Conservation (phyloP, 805 yeast species). For the Groenewaldozyma tartarivorans region DNA sequence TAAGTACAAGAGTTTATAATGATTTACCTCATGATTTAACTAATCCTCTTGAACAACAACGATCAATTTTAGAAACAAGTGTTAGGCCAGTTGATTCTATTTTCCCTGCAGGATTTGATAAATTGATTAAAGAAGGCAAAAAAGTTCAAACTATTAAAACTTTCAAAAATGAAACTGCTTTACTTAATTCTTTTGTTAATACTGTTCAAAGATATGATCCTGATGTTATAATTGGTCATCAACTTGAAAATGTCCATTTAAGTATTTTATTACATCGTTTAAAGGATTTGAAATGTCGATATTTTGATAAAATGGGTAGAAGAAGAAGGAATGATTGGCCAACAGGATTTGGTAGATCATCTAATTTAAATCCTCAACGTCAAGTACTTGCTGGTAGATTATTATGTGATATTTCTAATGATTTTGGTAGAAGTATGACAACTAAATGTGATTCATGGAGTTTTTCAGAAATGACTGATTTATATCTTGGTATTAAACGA, state of each 20-base stretch:
- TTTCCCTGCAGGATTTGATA: constrained; percentile 69
- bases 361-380: constrained; percentile 15
- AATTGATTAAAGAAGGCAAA: constrained; percentile 35
- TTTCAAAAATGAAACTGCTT: constrained; percentile 63
- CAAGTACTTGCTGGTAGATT: constrained; percentile 79
- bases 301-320: constrained; percentile 55
- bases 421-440: constrained; percentile 87
- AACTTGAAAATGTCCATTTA: constrained; percentile 66
- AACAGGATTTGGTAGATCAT: constrained; percentile 42
- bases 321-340: constrained; percentile 67
- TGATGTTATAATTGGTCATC: constrained; percentile 83
- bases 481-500: constrained; percentile 59
- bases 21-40: constrained; percentile 70
- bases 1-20: constrained; percentile 64
- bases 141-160: constrained; percentile 39
- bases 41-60: constrained; percentile 44
- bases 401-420: constrained; percentile 87
- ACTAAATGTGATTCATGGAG: constrained; percentile 93
- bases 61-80: not conserved
- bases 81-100: constrained; percentile 27
- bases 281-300: constrained; percentile 56
- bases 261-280: constrained; percentile 77
- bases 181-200: constrained; percentile 68
- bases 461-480: constrained; percentile 78
- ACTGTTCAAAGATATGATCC: constrained; percentile 74